Conservation (phyloP, 192 early-diverging fungal genomes). For the Gamsiella multidivaricata region DNA sequence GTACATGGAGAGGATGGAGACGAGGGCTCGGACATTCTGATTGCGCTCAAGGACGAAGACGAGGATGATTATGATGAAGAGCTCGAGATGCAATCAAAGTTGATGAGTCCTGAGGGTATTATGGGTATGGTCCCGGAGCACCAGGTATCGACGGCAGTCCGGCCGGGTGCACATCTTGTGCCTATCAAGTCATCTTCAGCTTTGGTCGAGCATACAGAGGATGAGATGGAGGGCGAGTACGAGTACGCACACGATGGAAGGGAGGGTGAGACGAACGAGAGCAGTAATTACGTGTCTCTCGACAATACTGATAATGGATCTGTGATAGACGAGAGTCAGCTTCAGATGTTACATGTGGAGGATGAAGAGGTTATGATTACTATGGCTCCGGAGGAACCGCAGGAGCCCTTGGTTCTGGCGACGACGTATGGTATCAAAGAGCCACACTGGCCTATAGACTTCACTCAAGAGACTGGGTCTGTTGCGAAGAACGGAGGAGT, state of each 20-base stretch:
- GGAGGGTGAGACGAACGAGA: conserved; percentile 21
- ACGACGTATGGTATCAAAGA: too few relatives aligned
- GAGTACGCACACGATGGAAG: background rate
- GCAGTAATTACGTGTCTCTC: conserved; percentile 4
- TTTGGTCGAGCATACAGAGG: background rate
- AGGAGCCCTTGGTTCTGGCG: too few relatives aligned
- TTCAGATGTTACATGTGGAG: conserved; percentile 5
- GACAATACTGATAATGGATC: background rate
- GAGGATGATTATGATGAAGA: conserved; percentile 1
- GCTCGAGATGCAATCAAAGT: background rate
- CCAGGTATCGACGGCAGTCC: background rate
- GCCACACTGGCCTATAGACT: too few relatives aligned
- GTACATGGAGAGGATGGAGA: too few relatives aligned
- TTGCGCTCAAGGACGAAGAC: conserved; percentile 19
- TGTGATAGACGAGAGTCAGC: conserved; percentile 3
- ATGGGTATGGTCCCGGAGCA: conserved; percentile 15
- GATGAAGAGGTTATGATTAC: conserved; percentile 18
- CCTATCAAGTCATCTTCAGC: background rate
- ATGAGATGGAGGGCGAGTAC: background rate
- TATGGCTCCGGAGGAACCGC: conserved; percentile 3
- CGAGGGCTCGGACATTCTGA: conserved; percentile 14
- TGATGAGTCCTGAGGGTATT: background rate
- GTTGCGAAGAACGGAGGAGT: background rate
- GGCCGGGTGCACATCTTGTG: background rate
- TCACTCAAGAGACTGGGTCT: too few relatives aligned